These are phyloP conservation scores for Epichloe brachyelytri DNA, from an alignment of 2,329 filamentous ascomycete species.

Conservation along the genomic window DNA sequence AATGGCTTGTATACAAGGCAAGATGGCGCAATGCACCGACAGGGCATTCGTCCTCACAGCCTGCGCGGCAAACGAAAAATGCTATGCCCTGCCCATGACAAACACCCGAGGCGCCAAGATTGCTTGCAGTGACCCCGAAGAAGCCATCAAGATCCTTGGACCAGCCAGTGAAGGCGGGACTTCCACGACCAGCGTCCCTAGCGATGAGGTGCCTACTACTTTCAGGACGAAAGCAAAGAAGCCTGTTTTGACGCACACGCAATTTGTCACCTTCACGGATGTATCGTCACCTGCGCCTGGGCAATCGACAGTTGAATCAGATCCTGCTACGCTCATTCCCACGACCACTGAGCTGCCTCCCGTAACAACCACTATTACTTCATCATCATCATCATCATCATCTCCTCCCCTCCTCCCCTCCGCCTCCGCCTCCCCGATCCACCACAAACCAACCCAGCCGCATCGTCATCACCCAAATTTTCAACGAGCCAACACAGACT, in stretches of 20 bases:
- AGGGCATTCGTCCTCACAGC: constrained; percentile 29
- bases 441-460: not conserved
- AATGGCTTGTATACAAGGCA: constrained; percentile 39
- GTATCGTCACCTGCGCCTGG: not conserved
- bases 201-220: constrained; percentile 1
- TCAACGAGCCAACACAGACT: constrained; percentile 12
- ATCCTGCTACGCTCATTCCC: not conserved
- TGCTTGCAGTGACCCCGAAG: constrained; percentile 29
- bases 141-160: constrained; percentile 31
- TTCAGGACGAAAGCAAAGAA: not conserved
- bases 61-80: constrained; percentile 26
- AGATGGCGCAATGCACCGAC: constrained; percentile 31
- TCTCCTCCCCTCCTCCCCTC: not conserved
- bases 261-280: not conserved
- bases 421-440: not conserved
- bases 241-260: constrained; percentile 1
- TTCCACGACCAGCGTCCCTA: not conserved
- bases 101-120: constrained; percentile 33
- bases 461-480: constrained; percentile 16
- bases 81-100: constrained; percentile 42
- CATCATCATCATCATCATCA: not conserved
- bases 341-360: not conserved
- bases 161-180: constrained; percentile 6
- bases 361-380: not conserved
- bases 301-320: not conserved